Conservation (phyloP, 352 stramenopile species). For the Pythium scleroteichum region DNA sequence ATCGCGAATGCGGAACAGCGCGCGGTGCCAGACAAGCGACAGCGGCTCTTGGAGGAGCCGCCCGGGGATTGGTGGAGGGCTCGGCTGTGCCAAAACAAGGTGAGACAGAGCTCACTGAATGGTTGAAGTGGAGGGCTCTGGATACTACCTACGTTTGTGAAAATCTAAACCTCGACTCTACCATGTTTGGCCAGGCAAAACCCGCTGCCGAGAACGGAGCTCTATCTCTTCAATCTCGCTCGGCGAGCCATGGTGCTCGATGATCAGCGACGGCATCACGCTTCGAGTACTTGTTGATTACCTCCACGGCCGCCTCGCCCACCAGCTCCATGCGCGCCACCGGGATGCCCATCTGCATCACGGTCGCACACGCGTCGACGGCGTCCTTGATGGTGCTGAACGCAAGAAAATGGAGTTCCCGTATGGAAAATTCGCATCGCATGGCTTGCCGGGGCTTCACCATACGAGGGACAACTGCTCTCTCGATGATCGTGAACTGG, state of each 20-base stretch:
- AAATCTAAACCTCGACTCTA: too few species aligned
- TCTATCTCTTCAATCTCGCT: conserved; percentile 85
- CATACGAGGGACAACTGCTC: too few species aligned
- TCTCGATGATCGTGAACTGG: too few species aligned
- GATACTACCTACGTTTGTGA: too few species aligned
- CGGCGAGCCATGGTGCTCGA: conserved; percentile 91
- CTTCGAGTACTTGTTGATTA: conserved; percentile 89
- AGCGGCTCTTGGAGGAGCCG: conserved; percentile 13
- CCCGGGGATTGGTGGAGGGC: conserved; percentile 20
- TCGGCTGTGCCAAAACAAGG: conserved; percentile 24
- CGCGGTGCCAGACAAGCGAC: not conserved
- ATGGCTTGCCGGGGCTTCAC: too few species aligned
- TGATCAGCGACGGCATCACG: conserved; percentile 91
- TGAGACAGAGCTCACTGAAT: not conserved
- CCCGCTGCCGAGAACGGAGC: too few species aligned
- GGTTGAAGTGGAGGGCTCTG: too few species aligned
- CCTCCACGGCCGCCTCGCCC: conserved; percentile 75
- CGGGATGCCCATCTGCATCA: conserved; percentile 89
- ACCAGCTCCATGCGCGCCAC: conserved; percentile 89
- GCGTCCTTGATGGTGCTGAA: conserved; percentile 91
- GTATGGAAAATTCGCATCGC: too few species aligned
- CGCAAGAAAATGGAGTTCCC: too few species aligned
- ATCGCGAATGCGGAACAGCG: too few species aligned
- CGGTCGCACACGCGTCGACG: conserved; percentile 77
- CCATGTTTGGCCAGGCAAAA: too few species aligned